Conservation (phyloP, 164 flowering plant species). For the Piper betle region DNA sequence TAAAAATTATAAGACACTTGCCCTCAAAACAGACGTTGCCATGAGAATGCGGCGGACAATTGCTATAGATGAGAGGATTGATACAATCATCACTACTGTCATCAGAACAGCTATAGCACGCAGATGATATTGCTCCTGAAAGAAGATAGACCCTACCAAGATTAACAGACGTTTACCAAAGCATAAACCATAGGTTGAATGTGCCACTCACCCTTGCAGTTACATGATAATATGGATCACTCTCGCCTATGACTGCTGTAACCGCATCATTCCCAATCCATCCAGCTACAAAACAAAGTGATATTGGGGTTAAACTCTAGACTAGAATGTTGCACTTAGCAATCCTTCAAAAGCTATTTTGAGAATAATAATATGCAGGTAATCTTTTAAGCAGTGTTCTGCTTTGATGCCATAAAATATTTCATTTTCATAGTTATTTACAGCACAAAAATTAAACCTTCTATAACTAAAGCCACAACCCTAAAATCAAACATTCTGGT, state of each 20-base stretch:
- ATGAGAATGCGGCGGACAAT: constrained; percentile 82
- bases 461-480: too few species aligned
- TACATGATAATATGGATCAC: constrained; percentile 67
- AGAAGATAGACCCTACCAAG: neutral
- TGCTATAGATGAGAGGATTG: constrained; percentile 78
- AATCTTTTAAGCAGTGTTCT: too few species aligned
- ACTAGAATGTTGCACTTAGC: neutral
- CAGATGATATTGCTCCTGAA: constrained; percentile 76
- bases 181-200: constrained; percentile 6
- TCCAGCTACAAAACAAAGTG: constrained; percentile 51
- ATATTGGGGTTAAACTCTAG: neutral
- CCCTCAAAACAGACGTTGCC: constrained; percentile 97
- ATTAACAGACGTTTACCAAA: neutral
- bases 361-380: too few species aligned
- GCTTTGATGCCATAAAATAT: too few species aligned
- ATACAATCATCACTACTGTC: constrained; percentile 57
- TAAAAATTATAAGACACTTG: constrained; percentile 15
- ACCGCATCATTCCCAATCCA: constrained; percentile 90
- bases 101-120: constrained; percentile 65
- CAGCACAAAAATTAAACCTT: too few species aligned
- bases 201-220: constrained; percentile 63
- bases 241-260: constrained; percentile 79
- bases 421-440: too few species aligned
- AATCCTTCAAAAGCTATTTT: too few species aligned
- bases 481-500: too few species aligned